Base-by-base conservation (phyloP, 1,284 basidiomycete species). In the Golubevia pallescens region DNA sequence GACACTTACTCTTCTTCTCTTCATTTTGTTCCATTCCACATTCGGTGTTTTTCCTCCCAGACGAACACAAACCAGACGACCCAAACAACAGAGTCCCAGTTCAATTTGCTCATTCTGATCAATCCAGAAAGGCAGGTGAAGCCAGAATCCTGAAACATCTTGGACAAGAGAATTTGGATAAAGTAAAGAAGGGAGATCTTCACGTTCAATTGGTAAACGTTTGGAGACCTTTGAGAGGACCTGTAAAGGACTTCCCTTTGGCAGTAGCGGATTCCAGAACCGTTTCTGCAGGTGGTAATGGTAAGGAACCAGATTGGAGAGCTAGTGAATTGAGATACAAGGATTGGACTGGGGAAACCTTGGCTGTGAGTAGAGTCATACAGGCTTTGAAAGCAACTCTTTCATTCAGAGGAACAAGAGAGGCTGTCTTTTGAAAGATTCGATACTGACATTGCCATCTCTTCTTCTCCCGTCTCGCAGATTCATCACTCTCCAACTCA, bases 161-260 rank as follows among this genome's bases (percentile, higher is more conserved):
- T 1, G 77, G 77, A 34, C 20, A 77, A 23, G 73, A 79, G 20
- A 63, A 62, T 42, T 67, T 75, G 13, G 70, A 72, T 10, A 57
- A 58, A 19, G 77, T 79, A 59, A 68, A 72, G 51, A 42, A 54
- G 2, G 77, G 73, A 19, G 64, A 77, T 34, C 57, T 77, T 24
- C 89, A 89, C 21, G 90, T 89, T 86, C 90, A 92, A 78, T 89
- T 92, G 62, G 89, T 92, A 86, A 92, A 92, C 86, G 88, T 92
- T 65, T 92, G 91, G 91, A 86, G 90, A 6, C 91, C 91, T 0
- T 90, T 92, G 66, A 71, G 82, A 5, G 85, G 88, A 67, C 78
- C 89, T 2, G 88, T 90, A 7, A 80, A 86, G 48, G 90, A 91
- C 75, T 88, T 86, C 86, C 91, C 91, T 1, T 87, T 92, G 53